Base-by-base conservation (phyloP, 164 flowering plant genomes). In the Stephania japonica region DNA sequence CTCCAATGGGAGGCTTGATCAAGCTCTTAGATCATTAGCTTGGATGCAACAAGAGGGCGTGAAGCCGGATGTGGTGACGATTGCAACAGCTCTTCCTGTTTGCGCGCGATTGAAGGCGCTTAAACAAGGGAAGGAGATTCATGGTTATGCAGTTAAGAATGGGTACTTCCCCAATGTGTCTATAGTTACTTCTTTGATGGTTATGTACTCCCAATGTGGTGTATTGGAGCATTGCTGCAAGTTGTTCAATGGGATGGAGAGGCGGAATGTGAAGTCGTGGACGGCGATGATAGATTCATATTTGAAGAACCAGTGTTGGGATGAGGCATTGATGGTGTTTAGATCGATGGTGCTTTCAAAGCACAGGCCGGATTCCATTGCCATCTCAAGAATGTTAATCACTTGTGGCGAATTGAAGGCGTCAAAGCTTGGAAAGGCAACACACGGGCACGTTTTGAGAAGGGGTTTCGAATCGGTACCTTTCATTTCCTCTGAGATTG, bases 41-140 rank as follows among this genome's bases (percentile, higher is more conserved):
- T 94, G 98, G 97, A 94, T 94, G 98, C 98, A 91, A 74, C 93
- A 90, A 73, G 98, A 94, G 84, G 93, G 97, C 26, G 83, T 86
- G 67, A 88, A 79, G 84, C 98, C 98, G 62, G 98, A 92, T 80
- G 80, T 89, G n/a, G 95, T 94, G 67, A 85, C 97, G 0, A 72
- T 94, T 77, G 93, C 91, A 18, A 94, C 97, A 8, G 84, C 87
- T 77, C 82, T 94, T 75, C 98, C 98, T 0, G 91, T 91, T 65
- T 92, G 97, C 79, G 82, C 83, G 4, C 74, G 87, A 79, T 79
- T 94, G 75, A 87, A 72, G 74, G 94, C 89, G 69, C 72, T 90
- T 79, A 87, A 80, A 59, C 88, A 80, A 16, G 97, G 97, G 66
- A 91, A 85, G 79, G 95, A 90, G 79, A 77, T 89, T 75, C 95